Percentiles rank a stretch among this genome's conserved stretches.
Conservation (phyloP, 148 eudicot species). For the Fagopyrum tataricum region DNA sequence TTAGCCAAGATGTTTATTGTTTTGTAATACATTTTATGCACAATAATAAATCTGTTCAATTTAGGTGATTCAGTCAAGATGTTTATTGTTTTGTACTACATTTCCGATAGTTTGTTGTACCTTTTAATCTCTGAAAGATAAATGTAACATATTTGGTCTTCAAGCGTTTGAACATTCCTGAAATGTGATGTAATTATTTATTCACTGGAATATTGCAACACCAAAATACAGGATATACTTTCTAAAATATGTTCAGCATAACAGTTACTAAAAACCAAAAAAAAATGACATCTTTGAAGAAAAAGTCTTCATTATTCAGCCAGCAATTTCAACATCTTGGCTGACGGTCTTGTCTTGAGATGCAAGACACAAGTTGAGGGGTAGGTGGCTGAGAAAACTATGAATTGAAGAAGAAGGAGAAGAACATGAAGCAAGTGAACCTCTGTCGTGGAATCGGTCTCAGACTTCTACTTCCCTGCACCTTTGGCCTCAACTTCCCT, state of each 20-base stretch:
- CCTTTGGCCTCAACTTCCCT: too few species aligned
- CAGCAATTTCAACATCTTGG: constrained; percentile 47
- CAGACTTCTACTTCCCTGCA: too few species aligned
- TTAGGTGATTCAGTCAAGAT: neutral
- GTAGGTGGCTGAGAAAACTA: constrained; percentile 29
- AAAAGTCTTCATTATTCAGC: constrained; percentile 20
- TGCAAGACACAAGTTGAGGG: constrained; percentile 23
- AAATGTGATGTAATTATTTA: neutral
- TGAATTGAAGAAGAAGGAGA: too few species aligned
- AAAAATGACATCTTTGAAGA: neutral
- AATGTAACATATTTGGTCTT: too few species aligned
- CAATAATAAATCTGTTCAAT: neutral
- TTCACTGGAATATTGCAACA: neutral
- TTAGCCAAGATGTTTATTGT: neutral
- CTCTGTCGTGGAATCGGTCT: too few species aligned
- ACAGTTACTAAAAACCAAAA: neutral
- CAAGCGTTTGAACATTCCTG: neutral
- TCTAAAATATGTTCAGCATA: neutral
- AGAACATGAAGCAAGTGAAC: too few species aligned
- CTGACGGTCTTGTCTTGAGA: constrained; percentile 36
- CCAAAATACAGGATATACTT: neutral
- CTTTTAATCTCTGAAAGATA: neutral
- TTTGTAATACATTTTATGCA: neutral
- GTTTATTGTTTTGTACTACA: neutral
- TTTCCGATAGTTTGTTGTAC: neutral